These are phyloP conservation scores for Salicornia ramosissima DNA, from an alignment of 148 eudicot species.

Conservation along the genomic window DNA sequence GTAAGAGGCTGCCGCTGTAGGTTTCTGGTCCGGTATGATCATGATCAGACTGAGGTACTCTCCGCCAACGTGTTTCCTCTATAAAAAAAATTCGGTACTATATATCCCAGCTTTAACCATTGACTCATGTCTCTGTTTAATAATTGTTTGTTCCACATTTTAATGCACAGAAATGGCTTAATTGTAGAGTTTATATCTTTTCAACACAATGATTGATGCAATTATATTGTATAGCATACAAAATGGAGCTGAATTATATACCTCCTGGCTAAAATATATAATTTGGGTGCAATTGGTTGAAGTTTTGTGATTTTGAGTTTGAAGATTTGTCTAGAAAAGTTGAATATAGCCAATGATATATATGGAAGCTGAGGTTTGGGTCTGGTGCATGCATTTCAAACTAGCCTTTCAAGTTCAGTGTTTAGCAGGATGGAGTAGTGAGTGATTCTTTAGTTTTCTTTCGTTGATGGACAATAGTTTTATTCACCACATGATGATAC, in stretches of 20 bases:
- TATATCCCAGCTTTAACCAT: background rate
- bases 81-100: background rate
- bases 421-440: background rate
- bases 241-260: no score
- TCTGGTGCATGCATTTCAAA: background rate
- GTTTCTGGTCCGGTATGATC: conserved; percentile 93
- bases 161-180: background rate
- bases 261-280: no score
- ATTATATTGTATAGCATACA: no score
- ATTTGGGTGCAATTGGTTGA: background rate
- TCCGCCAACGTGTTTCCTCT: background rate
- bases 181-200: background rate
- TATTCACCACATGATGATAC: background rate
- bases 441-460: background rate
- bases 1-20: conserved; percentile 98
- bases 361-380: background rate
- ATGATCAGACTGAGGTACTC: conserved; percentile 92
- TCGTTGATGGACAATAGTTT: background rate
- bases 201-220: no score
- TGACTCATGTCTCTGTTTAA: background rate
- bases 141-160: background rate
- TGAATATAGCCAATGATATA: background rate
- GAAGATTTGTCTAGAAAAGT: background rate
- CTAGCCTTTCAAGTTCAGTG: background rate
- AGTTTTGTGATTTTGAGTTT: background rate